Base-by-base conservation (phyloP, 306 rosid species). In the Rosa rugosa region DNA sequence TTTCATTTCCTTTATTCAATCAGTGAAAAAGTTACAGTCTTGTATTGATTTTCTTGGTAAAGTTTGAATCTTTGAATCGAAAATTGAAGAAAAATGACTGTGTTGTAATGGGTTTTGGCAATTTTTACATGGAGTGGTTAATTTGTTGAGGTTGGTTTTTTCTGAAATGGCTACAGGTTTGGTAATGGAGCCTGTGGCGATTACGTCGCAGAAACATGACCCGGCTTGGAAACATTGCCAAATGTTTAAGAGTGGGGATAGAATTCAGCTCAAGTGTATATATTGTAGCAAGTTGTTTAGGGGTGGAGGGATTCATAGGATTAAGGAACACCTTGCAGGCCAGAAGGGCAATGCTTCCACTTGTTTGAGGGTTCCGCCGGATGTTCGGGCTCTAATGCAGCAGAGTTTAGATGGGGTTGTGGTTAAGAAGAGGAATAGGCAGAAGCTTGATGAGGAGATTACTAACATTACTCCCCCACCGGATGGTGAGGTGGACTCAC, bases 281-380 rank as follows among this genome's bases (percentile, higher is more conserved):
- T 92, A 94, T 77, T 94, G 98, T 86, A 75, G 70, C 72, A 92
- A 94, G 77, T 77, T 94, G 87, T 94, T 94, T 80, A 94, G 89
- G 84, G 98, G 98, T 82, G 98, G 97, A 68, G 98, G 97, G 82
- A 94, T 94, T 92, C 98, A 94, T 84, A 92, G 98, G 90, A 92
- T 94, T 78, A 94, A 94, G 84, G 98, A 92, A 81, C 97, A 94
- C 71, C 92, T 94, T 54, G 98, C 98, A 62, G 88, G 97, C 60
- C 97, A 87, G 50, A 92, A 92, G 86, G 97, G 94, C 57, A 94
- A 92, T 89, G 97, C 97, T 1, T 89, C 98, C 14, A 88, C 93
- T 80, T 94, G 98, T 44, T 78, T 78, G 8, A 79, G 86, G 11
- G 98, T 94, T 14, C 98, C 98, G 2, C 75, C 73, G 5, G 97